phyloP scores from a whole-genome alignment of 352 stramenopile species.

The Peronospora belbahrii region DNA sequence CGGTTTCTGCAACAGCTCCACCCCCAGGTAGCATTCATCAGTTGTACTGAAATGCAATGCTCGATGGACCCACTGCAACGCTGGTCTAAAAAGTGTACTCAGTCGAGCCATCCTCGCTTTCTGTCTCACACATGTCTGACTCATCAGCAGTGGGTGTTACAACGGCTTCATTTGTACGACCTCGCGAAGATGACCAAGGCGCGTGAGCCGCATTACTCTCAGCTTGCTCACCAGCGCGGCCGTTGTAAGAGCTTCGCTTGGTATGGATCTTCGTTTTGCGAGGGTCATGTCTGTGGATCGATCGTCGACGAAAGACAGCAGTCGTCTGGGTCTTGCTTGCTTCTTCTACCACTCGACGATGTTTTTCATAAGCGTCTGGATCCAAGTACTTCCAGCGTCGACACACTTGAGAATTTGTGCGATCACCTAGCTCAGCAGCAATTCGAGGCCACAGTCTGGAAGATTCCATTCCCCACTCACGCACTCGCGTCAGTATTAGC shows the following conservation, averaged over 20 bases:
- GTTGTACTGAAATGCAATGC: neutral
- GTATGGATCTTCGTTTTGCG: conserved; percentile 10
- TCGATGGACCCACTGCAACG: neutral
- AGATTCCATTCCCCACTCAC: conserved; percentile 31
- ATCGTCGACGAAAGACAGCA: conserved; percentile 41
- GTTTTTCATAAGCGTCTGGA: conserved; percentile 29
- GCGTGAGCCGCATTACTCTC: neutral
- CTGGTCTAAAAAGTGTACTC: conserved; percentile 5
- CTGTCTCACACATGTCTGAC: neutral
- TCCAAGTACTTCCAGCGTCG: conserved; percentile 36
- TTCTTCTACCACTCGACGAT: conserved; percentile 18
- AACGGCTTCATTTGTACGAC: neutral
- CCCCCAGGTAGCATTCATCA: no score
- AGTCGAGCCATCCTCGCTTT: conserved; percentile 4
- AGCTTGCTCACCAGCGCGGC: conserved; percentile 1
- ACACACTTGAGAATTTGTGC: conserved; percentile 41
- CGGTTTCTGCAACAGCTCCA: neutral
- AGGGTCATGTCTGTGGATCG: conserved; percentile 19
- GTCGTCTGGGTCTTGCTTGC: conserved; percentile 25
- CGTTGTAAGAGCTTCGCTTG: conserved; percentile 38
- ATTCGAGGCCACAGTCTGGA: conserved; percentile 38
- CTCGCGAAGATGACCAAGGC: neutral
- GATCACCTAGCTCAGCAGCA: conserved; percentile 35
- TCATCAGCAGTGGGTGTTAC: neutral
- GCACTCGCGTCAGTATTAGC: conserved; percentile 29